A percentile compares a stretch with the other conserved stretches of the same genome.
Conservation (phyloP, 768 basidiomycete genomes). For the Artomyces pyxidatus region DNA sequence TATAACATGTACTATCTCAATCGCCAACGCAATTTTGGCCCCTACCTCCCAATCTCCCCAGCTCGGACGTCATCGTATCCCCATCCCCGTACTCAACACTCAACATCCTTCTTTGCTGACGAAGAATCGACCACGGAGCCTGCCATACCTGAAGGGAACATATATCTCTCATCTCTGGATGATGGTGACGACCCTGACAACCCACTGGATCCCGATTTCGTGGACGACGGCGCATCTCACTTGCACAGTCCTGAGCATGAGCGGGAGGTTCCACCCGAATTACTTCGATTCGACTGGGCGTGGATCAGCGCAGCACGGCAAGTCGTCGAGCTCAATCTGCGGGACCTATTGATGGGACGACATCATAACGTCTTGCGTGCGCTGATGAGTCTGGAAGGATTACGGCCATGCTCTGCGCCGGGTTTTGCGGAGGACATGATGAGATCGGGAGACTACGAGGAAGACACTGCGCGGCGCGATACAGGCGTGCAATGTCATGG, state of each 20-base stretch:
- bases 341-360: slow-evolving; percentile 26
- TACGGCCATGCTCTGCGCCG: slow-evolving; percentile 22
- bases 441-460: neutral
- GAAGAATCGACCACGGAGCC: neutral
- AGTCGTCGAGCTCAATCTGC: slow-evolving; percentile 44
- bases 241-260: no score
- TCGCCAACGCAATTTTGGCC: slow-evolving; percentile 27
- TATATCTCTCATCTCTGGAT: neutral
- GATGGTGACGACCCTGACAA: neutral
- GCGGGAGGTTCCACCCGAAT: slow-evolving; percentile 16
- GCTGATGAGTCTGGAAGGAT: slow-evolving; percentile 20
- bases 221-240: no score
- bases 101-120: no score
- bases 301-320: slow-evolving; percentile 44
- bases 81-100: no score
- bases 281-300: slow-evolving; percentile 37
- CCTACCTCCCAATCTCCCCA: slow-evolving; percentile 24
- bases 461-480: neutral
- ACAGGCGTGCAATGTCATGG: slow-evolving; percentile 3
- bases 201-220: neutral
- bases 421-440: slow-evolving; percentile 3
- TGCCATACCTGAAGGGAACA: slow-evolving; percentile 3
- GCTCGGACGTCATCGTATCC: neutral
- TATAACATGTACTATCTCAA: slow-evolving; percentile 30
- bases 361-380: slow-evolving; percentile 19